Percentiles rank a stretch among this genome's conserved stretches.
Evolutionary conservation across 2,329 filamentous ascomycete genomes (phyloP).

Genomic region (Aureobasidium sp.): DNA sequence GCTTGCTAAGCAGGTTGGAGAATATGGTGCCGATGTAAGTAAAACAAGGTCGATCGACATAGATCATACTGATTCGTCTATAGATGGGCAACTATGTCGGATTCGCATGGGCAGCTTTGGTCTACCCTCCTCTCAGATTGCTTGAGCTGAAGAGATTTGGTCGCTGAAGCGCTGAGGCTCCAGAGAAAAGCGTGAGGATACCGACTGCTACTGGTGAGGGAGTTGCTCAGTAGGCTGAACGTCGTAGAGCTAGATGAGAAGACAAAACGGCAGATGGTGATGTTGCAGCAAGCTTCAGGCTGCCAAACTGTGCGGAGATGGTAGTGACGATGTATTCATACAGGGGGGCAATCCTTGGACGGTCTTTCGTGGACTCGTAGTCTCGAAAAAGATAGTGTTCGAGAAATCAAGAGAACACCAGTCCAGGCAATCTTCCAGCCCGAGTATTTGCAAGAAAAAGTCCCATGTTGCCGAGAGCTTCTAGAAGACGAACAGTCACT

Average conservation of each 20-base stretch:
- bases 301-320: no score
- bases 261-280: no score
- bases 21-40: slow-evolving; percentile 51
- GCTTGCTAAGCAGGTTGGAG: slow-evolving; percentile 50
- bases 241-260: no score
- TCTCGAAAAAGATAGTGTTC: no score
- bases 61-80: not conserved
- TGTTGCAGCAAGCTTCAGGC: no score
- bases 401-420: not conserved
- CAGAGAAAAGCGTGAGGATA: no score
- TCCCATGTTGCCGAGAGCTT: not conserved
- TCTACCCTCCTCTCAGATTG: slow-evolving; percentile 49
- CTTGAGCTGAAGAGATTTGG: slow-evolving; percentile 46
- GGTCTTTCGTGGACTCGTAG: no score
- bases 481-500: not conserved
- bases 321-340: no score
- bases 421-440: not conserved
- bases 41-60: not conserved
- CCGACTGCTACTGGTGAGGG: no score
- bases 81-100: slow-evolving; percentile 55
- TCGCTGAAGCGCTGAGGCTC: slow-evolving; percentile 28
- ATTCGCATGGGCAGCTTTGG: slow-evolving; percentile 51
- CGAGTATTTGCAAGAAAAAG: not conserved
- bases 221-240: no score
- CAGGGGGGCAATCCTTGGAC: no score